Evolutionary conservation across 2,329 filamentous ascomycete species (phyloP), one percentile per base, ranked within the genome.

Genomic region (Hypoxylon sp.): DNA sequence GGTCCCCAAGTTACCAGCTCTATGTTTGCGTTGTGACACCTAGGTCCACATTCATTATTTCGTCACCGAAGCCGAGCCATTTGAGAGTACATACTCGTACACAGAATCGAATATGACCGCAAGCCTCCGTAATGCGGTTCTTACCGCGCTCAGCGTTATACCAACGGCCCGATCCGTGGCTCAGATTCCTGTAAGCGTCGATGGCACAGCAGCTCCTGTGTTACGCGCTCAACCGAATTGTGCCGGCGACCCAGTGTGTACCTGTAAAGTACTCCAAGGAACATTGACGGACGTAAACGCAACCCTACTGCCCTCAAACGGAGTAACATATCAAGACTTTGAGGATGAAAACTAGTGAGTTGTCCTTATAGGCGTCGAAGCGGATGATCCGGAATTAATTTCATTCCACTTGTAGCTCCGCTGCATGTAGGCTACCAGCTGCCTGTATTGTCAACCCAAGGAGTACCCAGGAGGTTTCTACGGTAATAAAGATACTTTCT

Each of bases 401-500:
- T 40, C 17, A 42, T 46, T 17, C 37, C 14, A 7, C 42, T 60
- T 51, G 5, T 30, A 74, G 72, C 35, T 74, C 72, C 10, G 64
- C 68, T 3, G 64, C 64, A 51, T 70, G 69, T 61, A 62, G 70
- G 44, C 17, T 72, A 53, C 68, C 70, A n/a, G 70, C 75, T 40
- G 69, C 75, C 31, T 77, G 76, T 55, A 73, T 78, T 10, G 73
- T 77, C 51, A 69, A 66, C n/a, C 76, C 76, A 2, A 69, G 68
- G 33, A 64, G 63, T 48, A 64, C 73, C 0, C 56, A 72, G 30
- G 69, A 76, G 20, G 72, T 74, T 14, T 72, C 72, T 2, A 72
- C 68, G 50, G 72, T 68, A 48, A 60, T 77, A 22, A 70, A 67
- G 22, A 76, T 73, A 14, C 66, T 77, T 8, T 70, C 70, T 1